Evolutionary conservation across 371 early-diverging fungal genomes (phyloP), one percentile per base, ranked within the genome.

Genomic region (Fennellomyces sp.): DNA sequence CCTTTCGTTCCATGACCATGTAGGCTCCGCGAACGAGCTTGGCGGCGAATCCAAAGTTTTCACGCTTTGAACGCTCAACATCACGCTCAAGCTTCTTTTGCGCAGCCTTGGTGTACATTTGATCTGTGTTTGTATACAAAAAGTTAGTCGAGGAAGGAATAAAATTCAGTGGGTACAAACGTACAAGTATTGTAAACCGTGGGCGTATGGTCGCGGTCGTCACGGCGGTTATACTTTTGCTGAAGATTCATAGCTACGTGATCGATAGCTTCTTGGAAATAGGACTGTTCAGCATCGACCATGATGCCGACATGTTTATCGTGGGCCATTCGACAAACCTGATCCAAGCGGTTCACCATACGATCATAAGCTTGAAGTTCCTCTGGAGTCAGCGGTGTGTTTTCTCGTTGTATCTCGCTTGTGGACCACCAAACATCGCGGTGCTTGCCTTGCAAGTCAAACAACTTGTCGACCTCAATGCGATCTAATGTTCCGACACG

Each of bases 11-110:
- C 56, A 82, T 75, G 48, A 86, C 87, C 93, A 97, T 94, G 83
- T 97, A 91, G 10, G 92, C 92, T 41, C 95, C 97, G 23, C 98
- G 91, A 19, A 97, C 98, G 27, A 97, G 72, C 75, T 97, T 97
- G 54, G 86, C 88, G 2, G 88, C 98, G 73, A 96, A 88, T 19
- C 80, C 66, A 69, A 86, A 91, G 35, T 89, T 86, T 56, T 82
- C 76, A 31, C 88, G 81, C 61, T 83, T 66, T 12, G 91, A 82
- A 17, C 84, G 73, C 56, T 83, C 86, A 33, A 83, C 76, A 73
- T 96, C 94, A 39, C 70, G 66, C 56, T 78, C 62, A 61, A 97
- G 72, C 60, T 91, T 85, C 50, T 63, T 66, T 47, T 78, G 66
- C 3, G 90, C 83, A 58, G 88, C 87, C 68, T 88, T 87, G 48